A percentile compares a stretch with the other conserved stretches of the same genome.
Conservation (phyloP, 2,329 filamentous ascomycete genomes). For the Botrytis cinerea region DNA sequence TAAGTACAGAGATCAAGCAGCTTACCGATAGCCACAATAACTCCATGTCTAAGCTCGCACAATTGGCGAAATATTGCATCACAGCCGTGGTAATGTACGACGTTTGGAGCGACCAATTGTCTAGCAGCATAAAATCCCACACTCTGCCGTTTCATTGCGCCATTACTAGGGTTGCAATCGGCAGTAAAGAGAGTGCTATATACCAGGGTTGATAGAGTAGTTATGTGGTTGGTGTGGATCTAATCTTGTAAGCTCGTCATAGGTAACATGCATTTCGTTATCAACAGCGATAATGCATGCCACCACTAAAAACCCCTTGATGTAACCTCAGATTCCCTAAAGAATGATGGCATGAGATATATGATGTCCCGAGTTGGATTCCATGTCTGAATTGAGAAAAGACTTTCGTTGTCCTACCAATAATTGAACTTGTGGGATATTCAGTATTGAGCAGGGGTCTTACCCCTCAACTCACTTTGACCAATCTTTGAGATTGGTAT, state of each 20-base stretch:
- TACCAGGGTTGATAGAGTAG: not conserved
- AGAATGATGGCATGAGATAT: not conserved
- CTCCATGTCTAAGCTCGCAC: constrained; percentile 1
- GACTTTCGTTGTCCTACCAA: not conserved
- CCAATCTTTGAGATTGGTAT: not conserved
- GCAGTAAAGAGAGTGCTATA: not conserved
- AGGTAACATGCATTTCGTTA: constrained; percentile 16
- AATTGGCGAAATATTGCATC: not conserved
- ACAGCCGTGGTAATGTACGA: not conserved
- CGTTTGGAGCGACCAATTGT: not conserved
- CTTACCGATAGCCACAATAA: not conserved
- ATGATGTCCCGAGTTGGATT: not conserved
- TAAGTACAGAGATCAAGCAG: not conserved
- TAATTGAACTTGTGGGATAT: not conserved
- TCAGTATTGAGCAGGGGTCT: too few species aligned
- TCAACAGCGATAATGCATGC: not conserved
- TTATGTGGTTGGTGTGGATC: not conserved
- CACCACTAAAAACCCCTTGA: not conserved
- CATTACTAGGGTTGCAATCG: not conserved
- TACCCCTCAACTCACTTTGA: not conserved
- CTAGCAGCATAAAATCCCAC: not conserved
- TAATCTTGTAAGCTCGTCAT: constrained; percentile 17
- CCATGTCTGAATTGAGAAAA: not conserved
- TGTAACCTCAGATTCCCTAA: not conserved
- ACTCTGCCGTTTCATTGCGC: not conserved